Base-by-base conservation (phyloP, 768 basidiomycete genomes). In the Tulasnella sp. region DNA sequence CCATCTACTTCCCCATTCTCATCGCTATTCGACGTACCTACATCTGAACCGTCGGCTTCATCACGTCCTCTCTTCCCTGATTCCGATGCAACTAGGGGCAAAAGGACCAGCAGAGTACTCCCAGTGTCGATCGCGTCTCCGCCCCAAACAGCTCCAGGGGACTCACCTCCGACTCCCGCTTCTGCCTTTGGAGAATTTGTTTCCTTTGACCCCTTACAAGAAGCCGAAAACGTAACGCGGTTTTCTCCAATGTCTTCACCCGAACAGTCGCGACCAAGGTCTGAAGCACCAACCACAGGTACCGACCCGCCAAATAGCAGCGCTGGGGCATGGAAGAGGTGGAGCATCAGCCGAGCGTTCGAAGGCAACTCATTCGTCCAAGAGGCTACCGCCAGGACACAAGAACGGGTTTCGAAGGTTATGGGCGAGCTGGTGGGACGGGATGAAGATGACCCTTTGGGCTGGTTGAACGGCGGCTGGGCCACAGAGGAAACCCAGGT, bases 161-260 rank as follows among this genome's bases (percentile, higher is more conserved):
- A 35, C n/a, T 36, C n/a, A n/a, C n/a, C n/a, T n/a, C n/a, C n/a
- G n/a, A n/a, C 50, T 35, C 46, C 50, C 15, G 25, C 50, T 3
- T 52, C 50, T 7, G 27, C 50, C 19, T 52, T 52, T 12, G 50
- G 50, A 12, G 50, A 52, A 15, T 52, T 52, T 52, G 50, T 52
- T 7, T 52, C 37, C 25, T 35, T 36, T 15, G 50, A 52, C 23
- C 50, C 50, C 15, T 36, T 52, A 14, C 50, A 52, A 48, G 27
- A 29, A 8, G 29, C 46, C 15, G 27, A 48, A 17, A 25, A 21
- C 19, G 11, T 31, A n/a, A 25, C 46, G 27, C 17, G 27, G 17
- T 48, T 48, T 32, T 48, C 46, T 15, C 46, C 46, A 14, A 19
- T 48, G 29, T 48, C 7, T n/a, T 32, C 21, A 29, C 7, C 25